Conservation (phyloP, 164 flowering plant genomes). For the Saururus chinensis region DNA sequence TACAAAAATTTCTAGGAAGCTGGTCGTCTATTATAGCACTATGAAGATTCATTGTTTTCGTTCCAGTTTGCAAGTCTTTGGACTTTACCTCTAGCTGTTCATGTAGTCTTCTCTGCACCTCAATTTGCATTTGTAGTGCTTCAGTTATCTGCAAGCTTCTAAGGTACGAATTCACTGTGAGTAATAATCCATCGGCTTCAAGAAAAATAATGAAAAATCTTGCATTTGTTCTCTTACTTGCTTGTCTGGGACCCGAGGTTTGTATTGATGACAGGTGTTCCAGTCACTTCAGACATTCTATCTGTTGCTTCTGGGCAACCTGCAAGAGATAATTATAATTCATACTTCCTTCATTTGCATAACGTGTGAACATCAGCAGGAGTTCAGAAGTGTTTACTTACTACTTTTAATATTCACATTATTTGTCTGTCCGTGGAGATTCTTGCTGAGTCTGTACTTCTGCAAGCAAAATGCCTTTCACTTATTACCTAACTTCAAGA, state of each 20-base stretch:
- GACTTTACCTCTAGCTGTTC: slow-evolving; percentile 85
- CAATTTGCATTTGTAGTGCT: slow-evolving; percentile 90
- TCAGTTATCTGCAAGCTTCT: slow-evolving; percentile 66
- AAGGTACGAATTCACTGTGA: slow-evolving; percentile 16
- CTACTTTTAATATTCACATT: slow-evolving; percentile 35
- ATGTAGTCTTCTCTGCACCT: slow-evolving; percentile 85
- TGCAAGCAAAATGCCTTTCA: slow-evolving; percentile 22
- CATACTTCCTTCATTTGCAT: background rate
- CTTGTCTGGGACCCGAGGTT: slow-evolving; percentile 41
- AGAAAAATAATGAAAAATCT: background rate
- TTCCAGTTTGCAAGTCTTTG: background rate
- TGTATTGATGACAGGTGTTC: slow-evolving; percentile 27
- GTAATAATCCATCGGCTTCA: background rate
- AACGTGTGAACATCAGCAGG: background rate
- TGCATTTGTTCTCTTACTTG: slow-evolving; percentile 33
- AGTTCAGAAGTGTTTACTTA: slow-evolving; percentile 17
- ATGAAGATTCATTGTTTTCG: no score
- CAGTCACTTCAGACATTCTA: slow-evolving; percentile 42
- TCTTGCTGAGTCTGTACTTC: slow-evolving; percentile 90
- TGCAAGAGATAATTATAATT: slow-evolving; percentile 1
- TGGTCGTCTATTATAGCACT: no score
- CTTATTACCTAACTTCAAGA: slow-evolving; percentile 4
- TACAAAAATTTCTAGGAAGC: no score
- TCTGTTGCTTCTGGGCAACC: slow-evolving; percentile 33
- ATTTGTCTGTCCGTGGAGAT: slow-evolving; percentile 61